These are phyloP conservation scores for Ascoidea rubescens DNA, from an alignment of 805 yeast species.

Conservation along the genomic window DNA sequence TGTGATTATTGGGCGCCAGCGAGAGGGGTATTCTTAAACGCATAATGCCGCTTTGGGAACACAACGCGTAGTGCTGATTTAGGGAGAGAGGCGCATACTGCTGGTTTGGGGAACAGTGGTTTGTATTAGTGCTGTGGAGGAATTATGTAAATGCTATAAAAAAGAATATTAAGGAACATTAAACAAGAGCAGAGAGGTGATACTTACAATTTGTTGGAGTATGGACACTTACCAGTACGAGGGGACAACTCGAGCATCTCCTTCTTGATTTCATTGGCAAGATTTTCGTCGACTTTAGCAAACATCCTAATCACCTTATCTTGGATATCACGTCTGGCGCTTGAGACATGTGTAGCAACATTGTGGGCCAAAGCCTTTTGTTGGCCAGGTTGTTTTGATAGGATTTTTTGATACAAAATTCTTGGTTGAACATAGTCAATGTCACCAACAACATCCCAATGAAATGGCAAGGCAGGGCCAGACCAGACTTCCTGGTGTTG, in stretches of 20 bases:
- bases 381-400: conserved; percentile 67
- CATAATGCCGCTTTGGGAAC: no score
- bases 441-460: conserved; percentile 64
- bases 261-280: conserved; percentile 54
- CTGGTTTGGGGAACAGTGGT: no score
- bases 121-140: no score
- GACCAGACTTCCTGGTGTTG: conserved; percentile 69
- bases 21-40: no score
- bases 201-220: no score
- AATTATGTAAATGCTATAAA: no score
- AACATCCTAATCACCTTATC: conserved; percentile 70
- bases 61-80: no score
- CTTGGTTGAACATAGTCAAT: conserved; percentile 70
- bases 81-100: no score
- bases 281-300: conserved; percentile 50
- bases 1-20: no score
- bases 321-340: conserved; percentile 65
- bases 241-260: conserved; percentile 42
- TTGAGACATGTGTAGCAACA: conserved; percentile 57
- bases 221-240: conserved; percentile 16
- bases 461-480: conserved; percentile 75
- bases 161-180: no score
- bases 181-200: no score
- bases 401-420: conserved; percentile 56
- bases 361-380: conserved; percentile 77